Percentiles rank a stretch among this genome's conserved stretches.
phyloP scores from a whole-genome alignment of 2,329 filamentous ascomycete species.

The Aspergillus niger region DNA sequence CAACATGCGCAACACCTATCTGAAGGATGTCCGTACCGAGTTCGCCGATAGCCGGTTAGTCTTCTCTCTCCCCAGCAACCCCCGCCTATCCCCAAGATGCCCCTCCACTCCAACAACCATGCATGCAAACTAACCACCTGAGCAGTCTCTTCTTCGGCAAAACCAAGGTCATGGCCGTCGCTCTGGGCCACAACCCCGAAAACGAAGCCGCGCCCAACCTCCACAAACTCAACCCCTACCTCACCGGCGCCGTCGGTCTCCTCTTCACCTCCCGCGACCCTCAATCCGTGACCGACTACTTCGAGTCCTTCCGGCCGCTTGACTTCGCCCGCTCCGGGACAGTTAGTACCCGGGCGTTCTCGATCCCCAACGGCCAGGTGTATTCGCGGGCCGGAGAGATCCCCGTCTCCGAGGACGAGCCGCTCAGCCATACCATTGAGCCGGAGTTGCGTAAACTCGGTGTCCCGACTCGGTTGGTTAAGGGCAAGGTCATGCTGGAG shows the following conservation, averaged over 20 bases:
- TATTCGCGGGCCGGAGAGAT: constrained; percentile 79
- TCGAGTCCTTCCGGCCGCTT: constrained; percentile 69
- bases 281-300: constrained; percentile 68
- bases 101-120: constrained; percentile 4
- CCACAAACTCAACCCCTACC: constrained; percentile 66
- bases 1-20: constrained; percentile 97
- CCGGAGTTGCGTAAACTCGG: constrained; percentile 85
- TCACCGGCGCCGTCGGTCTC: constrained; percentile 82
- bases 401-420: constrained; percentile 77
- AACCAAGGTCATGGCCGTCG: constrained; percentile 97
- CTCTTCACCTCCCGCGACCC: constrained; percentile 82
- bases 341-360: constrained; percentile 71
- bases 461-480: constrained; percentile 84
- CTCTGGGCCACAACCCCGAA: constrained; percentile 75
- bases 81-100: not conserved
- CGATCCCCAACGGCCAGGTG: constrained; percentile 79
- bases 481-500: constrained; percentile 81
- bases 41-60: constrained; percentile 78
- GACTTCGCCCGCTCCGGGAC: constrained; percentile 92
- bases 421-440: constrained; percentile 84
- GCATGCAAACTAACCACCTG: constrained; percentile 11
- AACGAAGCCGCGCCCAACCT: constrained; percentile 81
- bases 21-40: constrained; percentile 86
- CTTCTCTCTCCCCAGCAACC: not conserved
- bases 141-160: constrained; percentile 94